A percentile compares a stretch with the other conserved stretches of the same genome.
phyloP scores from a whole-genome alignment of 805 yeast genomes.

The Lachancea dasiensis region DNA sequence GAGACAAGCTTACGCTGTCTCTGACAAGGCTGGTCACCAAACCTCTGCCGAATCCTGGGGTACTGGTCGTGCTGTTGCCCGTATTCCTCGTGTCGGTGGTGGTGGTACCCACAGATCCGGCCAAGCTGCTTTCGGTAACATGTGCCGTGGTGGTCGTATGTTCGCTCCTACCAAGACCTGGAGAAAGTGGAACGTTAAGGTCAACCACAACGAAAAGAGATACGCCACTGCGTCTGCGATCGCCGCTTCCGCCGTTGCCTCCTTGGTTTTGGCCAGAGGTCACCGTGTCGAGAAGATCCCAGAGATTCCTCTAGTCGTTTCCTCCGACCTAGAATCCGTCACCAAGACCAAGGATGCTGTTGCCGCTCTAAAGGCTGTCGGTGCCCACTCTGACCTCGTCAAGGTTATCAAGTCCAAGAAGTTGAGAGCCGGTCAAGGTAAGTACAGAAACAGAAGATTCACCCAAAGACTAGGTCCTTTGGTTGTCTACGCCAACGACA shows the following conservation, averaged over 20 bases:
- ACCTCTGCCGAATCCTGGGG: conserved; percentile 99
- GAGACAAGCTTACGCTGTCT: conserved; percentile 99
- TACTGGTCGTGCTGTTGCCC: conserved; percentile 99
- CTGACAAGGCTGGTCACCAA: conserved; percentile 99
- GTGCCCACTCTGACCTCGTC: conserved; percentile 97
- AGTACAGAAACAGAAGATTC: conserved; percentile 98
- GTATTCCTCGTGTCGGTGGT: conserved; percentile 99
- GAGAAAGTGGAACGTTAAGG: conserved; percentile 99
- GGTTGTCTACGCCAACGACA: conserved; percentile 96
- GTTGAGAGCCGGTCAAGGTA: conserved; percentile 99
- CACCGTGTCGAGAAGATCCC: conserved; percentile 98
- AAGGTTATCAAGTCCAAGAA: conserved; percentile 98
- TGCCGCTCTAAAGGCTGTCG: conserved; percentile 95
- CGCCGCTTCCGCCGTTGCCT: conserved; percentile 98
- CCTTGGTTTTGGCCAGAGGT: conserved; percentile 98
- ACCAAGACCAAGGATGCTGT: conserved; percentile 98
- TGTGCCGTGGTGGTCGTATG: conserved; percentile 99
- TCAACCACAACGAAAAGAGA: conserved; percentile 99
- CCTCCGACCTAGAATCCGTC: conserved; percentile 87
- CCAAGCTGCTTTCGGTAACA: conserved; percentile 99
- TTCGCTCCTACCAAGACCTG: conserved; percentile 99
- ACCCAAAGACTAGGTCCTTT: conserved; percentile 99
- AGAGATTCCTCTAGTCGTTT: conserved; percentile 97
- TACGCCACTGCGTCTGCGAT: conserved; percentile 99
- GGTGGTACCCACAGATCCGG: conserved; percentile 99